Evolutionary conservation across 139 green algal species (phyloP), one percentile per base, ranked within the genome.

Genomic region (Mychonastes homosphaera): DNA sequence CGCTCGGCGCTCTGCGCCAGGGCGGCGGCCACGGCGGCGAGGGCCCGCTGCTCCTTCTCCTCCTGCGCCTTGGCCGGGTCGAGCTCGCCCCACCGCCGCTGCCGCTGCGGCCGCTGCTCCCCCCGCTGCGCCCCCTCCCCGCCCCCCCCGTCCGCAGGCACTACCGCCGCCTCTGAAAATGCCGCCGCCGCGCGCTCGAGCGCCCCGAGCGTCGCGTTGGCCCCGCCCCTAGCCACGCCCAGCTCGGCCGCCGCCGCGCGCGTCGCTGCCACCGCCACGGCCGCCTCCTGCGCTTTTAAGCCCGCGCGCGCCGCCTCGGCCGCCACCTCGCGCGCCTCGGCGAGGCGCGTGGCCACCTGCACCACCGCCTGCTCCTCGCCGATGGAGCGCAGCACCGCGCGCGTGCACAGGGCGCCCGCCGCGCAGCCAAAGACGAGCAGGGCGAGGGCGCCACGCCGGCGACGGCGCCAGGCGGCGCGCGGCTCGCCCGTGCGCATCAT

Each of bases 281-380:
- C 69, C 38, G 69, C 73, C 28, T 71, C 58, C 27, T 71, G 56
- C 4, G 74, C 74, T 44, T 77, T 77, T 26, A 71, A 54, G 34
- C 77, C 65, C 18, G 66, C 74, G 32, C 66, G 65, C 21, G 49
- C 69, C 3, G 72, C 62, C 61, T 75, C 50, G 33, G 56, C 65
- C 26, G 61, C 65, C 27, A 71, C 69, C 67, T 90, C 76, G 30
- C 84, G 73, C 0, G 73, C 73, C 15, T 72, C n/a, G n/a, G n/a
- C 78, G 35, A 92, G 64, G 71, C 87, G 69, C 65, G 88, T 76
- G 13, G 82, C 84, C 52, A 92, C 61, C 55, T 84, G 67, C 56
- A 91, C 84, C 53, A 92, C 83, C 48, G 82, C 74, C 6, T 70
- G 65, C 62, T 92, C 84, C 65, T 91, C 69, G 27, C 74, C 60